Evolutionary conservation across 2,329 filamentous ascomycete genomes (phyloP), one percentile per base, ranked within the genome.

Genomic region (Simplicillium sp.): DNA sequence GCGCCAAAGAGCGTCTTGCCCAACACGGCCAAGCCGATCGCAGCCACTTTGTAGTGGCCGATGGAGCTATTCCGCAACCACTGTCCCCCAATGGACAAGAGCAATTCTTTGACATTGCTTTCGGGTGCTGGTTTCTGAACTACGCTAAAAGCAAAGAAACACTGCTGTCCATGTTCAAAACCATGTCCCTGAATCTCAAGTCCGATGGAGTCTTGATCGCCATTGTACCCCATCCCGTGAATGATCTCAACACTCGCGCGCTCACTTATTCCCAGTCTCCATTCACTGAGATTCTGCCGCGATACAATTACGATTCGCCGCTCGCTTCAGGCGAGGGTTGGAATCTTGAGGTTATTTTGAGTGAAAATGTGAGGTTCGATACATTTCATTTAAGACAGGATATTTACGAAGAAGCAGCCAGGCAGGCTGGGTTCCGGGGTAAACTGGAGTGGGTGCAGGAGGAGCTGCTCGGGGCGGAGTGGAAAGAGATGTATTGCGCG

Each of bases 51-150:
- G 13, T 16, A 2, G 37, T 18, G 7, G 37, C 28, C 5, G 29
- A 38, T n/a, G 37, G 18, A 13, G 11, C 29, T n/a, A 6, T 15
- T 7, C 7, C 14, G 4, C 13, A 7, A 15, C 15, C 18, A n/a
- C 12, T n/a, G 16, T 32, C 35, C 7, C 34, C 44, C 3, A 15
- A 37, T 12, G 35, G 16, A 8, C 12, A 5, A 15, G 31, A 13
- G 12, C 11, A 38, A 31, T 14, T n/a, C 11, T 46, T 44, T 16
- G 34, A 44, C 20, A 7, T 44, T 6, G 42, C 25, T 2, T 33
- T 40, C 29, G 42, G 36, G 2, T 42, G 29, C 11, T 46, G 44
- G 44, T 44, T 46, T 15, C 39, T 46, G 9, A 46, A 46, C 35
- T 46, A 47, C 16, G 40, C 40, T 4, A 5, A 17, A 2, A 20